These are phyloP conservation scores for Bolboschoenus planiculmis DNA, from an alignment of 176 grass and related monocot genomes.

Conservation along the genomic window DNA sequence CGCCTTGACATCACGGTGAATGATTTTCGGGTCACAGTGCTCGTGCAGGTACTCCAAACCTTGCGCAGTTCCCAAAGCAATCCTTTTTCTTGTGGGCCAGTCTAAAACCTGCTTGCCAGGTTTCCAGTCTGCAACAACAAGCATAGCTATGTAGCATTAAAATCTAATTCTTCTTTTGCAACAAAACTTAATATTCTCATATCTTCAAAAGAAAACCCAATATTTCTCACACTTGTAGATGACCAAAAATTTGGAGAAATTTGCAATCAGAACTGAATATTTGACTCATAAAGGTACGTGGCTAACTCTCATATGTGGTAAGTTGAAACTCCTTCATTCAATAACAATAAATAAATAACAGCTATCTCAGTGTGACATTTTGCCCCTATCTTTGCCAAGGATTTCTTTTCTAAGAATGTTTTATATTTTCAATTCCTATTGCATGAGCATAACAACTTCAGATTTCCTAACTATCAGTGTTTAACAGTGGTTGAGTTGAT, in stretches of 20 bases:
- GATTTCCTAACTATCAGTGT: background rate
- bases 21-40: slow-evolving; percentile 25
- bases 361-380: background rate
- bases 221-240: background rate
- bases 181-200: background rate
- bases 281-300: background rate
- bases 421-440: background rate
- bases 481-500: background rate
- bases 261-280: background rate
- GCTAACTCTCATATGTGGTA: background rate
- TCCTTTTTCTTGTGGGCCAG: slow-evolving; percentile 10
- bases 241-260: background rate
- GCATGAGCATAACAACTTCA: background rate
- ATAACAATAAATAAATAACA: background rate
- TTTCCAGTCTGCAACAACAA: slow-evolving; percentile 12
- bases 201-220: background rate
- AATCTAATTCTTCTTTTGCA: background rate
- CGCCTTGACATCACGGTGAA: slow-evolving; percentile 21
- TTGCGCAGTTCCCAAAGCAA: slow-evolving; percentile 18
- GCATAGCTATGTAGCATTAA: background rate
- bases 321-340: background rate
- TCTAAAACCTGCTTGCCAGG: slow-evolving; percentile 4
- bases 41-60: slow-evolving; percentile 21
- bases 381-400: background rate
- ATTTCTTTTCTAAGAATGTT: background rate